phyloP scores from a whole-genome alignment of 2,329 filamentous ascomycete genomes.

The Trichoderma cornu-damae region DNA sequence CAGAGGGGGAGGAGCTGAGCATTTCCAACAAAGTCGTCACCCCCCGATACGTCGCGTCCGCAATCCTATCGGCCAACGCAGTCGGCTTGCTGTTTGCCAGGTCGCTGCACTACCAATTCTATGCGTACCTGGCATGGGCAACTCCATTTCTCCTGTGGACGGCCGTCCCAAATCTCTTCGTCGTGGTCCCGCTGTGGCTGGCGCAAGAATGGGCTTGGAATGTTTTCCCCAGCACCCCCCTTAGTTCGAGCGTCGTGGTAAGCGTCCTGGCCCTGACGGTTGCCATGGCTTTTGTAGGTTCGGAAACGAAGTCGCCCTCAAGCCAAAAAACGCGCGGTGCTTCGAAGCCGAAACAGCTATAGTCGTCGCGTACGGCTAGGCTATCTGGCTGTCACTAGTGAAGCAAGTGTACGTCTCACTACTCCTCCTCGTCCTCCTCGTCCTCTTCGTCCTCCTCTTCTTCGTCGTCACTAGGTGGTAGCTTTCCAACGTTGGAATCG shows the following conservation, averaged over 20 bases:
- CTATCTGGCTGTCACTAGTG: background rate
- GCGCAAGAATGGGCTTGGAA: conserved; percentile 93
- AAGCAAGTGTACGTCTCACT: background rate
- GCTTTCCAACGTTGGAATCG: conserved; percentile 74
- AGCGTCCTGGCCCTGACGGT: conserved; percentile 64
- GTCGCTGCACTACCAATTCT: conserved; percentile 93
- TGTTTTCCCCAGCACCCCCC: conserved; percentile 70
- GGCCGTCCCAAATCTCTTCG: conserved; percentile 60
- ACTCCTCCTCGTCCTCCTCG: conserved; percentile 54
- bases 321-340: background rate
- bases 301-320: conserved; percentile 27
- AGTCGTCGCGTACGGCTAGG: background rate
- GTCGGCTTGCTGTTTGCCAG: conserved; percentile 82
- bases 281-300: conserved; percentile 55
- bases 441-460: conserved; percentile 54
- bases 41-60: conserved; percentile 68
- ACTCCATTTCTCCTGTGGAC: conserved; percentile 85
- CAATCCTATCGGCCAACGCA: conserved; percentile 68
- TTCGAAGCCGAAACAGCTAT: conserved; percentile 3
- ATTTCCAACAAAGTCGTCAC: conserved; percentile 54
- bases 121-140: conserved; percentile 83
- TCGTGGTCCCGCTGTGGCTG: conserved; percentile 66
- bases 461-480: conserved; percentile 78
- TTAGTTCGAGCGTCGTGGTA: conserved; percentile 60
- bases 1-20: conserved; percentile 47